These are phyloP conservation scores for Albatrellus ellisii DNA, from an alignment of 768 basidiomycete genomes.

Conservation along the genomic window DNA sequence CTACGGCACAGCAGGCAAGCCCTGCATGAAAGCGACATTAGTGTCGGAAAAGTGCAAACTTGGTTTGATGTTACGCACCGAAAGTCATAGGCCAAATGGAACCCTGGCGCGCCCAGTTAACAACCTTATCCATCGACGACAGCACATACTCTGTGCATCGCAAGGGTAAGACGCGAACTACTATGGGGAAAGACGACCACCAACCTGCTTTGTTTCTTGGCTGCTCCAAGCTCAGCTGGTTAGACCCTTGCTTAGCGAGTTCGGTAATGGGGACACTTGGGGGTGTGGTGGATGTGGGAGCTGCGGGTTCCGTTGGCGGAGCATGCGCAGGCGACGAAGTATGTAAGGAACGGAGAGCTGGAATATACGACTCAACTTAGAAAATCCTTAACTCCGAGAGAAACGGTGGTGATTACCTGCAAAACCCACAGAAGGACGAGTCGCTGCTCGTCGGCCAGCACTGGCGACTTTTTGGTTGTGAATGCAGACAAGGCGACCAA, in stretches of 20 bases:
- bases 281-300: conserved; percentile 31
- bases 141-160: conserved; percentile 74
- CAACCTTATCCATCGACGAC: conserved; percentile 90
- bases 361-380: neutral
- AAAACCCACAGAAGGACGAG: conserved; percentile 1
- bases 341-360: conserved; percentile 45
- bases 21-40: conserved; percentile 42
- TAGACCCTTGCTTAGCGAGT: conserved; percentile 67
- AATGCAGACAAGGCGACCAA: neutral
- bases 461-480: conserved; percentile 7
- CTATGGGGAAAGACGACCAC: conserved; percentile 11
- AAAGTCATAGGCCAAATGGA: conserved; percentile 99
- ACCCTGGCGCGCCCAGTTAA: conserved; percentile 95
- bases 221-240: conserved; percentile 76
- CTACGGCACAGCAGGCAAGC: conserved; percentile 97
- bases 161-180: neutral
- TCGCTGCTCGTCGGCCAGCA: conserved; percentile 4
- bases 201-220: conserved; percentile 85
- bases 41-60: neutral
- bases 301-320: conserved; percentile 26
- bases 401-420: neutral
- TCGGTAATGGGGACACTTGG: conserved; percentile 46
- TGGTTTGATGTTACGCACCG: conserved; percentile 27
- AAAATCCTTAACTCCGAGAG: too few relatives aligned
- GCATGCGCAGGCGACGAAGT: conserved; percentile 29